Base-by-base conservation (phyloP, 768 basidiomycete genomes). In the Xerocomus potaroensis region DNA sequence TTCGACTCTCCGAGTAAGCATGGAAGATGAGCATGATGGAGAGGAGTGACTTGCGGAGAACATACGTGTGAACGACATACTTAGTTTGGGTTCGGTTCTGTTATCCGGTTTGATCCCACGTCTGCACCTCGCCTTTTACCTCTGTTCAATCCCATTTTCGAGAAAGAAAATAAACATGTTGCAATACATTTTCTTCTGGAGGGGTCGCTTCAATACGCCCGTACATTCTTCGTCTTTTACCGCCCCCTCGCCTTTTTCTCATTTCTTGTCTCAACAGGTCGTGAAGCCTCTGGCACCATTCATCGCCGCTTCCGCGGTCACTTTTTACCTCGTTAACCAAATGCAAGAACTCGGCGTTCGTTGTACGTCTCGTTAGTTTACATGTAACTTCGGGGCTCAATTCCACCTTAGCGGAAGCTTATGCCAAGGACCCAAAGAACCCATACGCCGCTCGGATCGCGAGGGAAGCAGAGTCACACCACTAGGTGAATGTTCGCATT, bases 401-500 rank as follows among this genome's bases (percentile, higher is more conserved):
- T 30, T 47, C 24, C 31, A 41, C 32, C 48, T 21, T 49, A 87
- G 87, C 86, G 49, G 76, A 77, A 52, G 66, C 74, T 60, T 89
- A 77, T 64, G 79, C 80, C 55, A 83, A 80, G 57, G 85, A 91
- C 64, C 79, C 88, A 27, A 80, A 80, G 62, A 91, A 91, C 75
- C 89, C 88, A 30, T 87, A 89, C 67, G 84, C 83, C 9, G 81
- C 80, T 19, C 77, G 84, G 60, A 79, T 90, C 47, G 85, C 89
- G 44, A 80, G 78, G 63, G 77, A 85, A 63, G 53, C 56, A 2
- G 70, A 84, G 62, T 59, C 58, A n/a, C 72, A 72, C 40, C 72
- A 74, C 30, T 72, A 63, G 54, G n/a, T n/a, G n/a, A n/a, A n/a
- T n/a, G n/a, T n/a, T n/a, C 32, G 37, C 35, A 8, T 31, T 24